Evolutionary conservation across 139 green algal genomes (phyloP), one percentile per base, ranked within the genome.

Genomic region (Micractinium conductrix): DNA sequence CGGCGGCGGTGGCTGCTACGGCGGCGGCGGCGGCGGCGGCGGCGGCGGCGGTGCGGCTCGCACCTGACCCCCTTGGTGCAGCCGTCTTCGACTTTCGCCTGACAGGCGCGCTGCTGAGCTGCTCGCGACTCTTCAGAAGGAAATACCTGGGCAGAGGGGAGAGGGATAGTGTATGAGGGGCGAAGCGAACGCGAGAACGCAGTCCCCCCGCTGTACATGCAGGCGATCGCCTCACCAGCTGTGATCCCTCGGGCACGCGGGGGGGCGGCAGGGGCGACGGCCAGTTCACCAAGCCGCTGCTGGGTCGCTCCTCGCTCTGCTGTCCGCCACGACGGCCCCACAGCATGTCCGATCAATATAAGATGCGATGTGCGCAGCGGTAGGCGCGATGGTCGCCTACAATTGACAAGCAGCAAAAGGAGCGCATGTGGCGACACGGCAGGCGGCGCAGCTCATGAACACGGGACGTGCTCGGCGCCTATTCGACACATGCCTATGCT

Each of bases 41-140:
- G 55, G 16, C 42, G 63, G 10, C 7, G 40, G 40, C 69, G 9
- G 40, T 1, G 40, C 69, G 6, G 69, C 69, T 2, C 70, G 30
- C 42, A 78, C 70, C 70, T 53, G 28, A 78, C 42, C 28, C 70
- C 70, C 42, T 53, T n/a, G 42, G 43, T 78, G 70, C 70, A 78
- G 70, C 70, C 70, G 28, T 78, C 42, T 12, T 58, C 14, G 8
- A 78, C 70, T 43, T 78, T 78, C 42, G 42, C 16, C 70, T 78
- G 42, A 28, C 70, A 78, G 26, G 26, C 42, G 28, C 28, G 7
- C 42, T 78, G 70, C 28, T 78, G 70, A 1, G 2, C 28, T 12
- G 70, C 44, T 30, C 70, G 12, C 7, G n/a, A 42, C 26, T n/a
- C 28, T 26, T 78, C 70, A 0, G 70, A 78, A 16, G 26, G 22